These are phyloP conservation scores for Quercus phellos DNA, from an alignment of 331 rosid species.

Conservation along the genomic window DNA sequence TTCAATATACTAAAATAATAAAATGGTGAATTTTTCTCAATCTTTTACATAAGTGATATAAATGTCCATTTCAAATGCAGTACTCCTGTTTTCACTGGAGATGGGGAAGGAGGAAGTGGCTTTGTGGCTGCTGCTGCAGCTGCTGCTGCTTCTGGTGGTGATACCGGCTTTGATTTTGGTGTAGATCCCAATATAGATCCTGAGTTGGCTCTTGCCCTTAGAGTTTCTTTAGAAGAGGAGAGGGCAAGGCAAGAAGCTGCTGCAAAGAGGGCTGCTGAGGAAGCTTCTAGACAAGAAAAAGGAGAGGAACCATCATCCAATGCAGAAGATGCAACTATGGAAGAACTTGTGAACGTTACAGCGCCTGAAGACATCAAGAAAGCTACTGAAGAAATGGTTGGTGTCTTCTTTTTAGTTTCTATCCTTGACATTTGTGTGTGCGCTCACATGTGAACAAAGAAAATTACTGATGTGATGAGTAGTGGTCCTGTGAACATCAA, in stretches of 20 bases:
- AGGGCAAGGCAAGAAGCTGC: constrained; percentile 65
- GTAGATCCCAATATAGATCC: constrained; percentile 66
- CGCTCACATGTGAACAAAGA: neutral
- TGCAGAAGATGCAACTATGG: constrained; percentile 48
- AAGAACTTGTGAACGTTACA: constrained; percentile 30
- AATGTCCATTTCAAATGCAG: constrained; percentile 20
- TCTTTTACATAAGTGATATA: neutral
- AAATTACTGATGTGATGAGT: constrained; percentile 35
- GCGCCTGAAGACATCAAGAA: constrained; percentile 30
- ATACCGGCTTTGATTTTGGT: constrained; percentile 54
- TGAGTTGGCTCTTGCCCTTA: constrained; percentile 63
- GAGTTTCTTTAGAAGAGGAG: constrained; percentile 69
- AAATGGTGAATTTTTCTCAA: neutral
- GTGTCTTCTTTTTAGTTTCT: constrained; percentile 1
- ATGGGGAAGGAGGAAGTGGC: constrained; percentile 54
- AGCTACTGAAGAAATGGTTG: neutral
- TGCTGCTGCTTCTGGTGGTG: constrained; percentile 47
- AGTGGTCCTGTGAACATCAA: neutral
- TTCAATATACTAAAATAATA: neutral
- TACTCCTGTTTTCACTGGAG: constrained; percentile 58
- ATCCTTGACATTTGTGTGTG: neutral
- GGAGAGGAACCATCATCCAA: constrained; percentile 43
- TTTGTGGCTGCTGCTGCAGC: constrained; percentile 52
- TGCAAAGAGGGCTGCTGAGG: constrained; percentile 55
- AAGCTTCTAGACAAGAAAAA: constrained; percentile 38